Base-by-base conservation (phyloP, 2,329 filamentous ascomycete genomes). In the Didymella exigua region DNA sequence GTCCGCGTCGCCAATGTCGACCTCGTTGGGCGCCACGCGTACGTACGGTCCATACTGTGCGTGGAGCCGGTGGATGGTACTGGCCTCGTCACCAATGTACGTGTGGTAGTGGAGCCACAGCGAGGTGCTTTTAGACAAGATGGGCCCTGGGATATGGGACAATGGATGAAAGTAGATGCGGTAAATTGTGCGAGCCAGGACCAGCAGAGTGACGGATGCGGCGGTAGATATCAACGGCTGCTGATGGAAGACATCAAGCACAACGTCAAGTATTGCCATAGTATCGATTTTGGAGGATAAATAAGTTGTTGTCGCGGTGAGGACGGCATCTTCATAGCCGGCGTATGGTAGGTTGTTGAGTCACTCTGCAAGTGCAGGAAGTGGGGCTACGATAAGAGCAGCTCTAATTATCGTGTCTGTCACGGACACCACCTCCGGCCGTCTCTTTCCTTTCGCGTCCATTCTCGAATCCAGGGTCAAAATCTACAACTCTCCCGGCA, bases 91-190 rank as follows among this genome's bases (percentile, higher is more conserved):
- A 16, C 68, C 69, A 29, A 67, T 40, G n/a, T 71, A 69, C 23
- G 67, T 59, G 38, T 69, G 65, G 24, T 69, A 68, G 38, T 69
- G 42, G 10, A 71, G 65, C 62, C 68, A 72, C 19, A 69, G 45
- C 1, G 63, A 63, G 1, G 65, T 65, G 2, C 59, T 18, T 27
- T 62, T 69, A n/a, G 68, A 49, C 1, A 66, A 16, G 0, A 65
- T 9, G 2, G 67, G 67, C 0, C 69, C 69, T 1, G 68, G 65
- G 5, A 71, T 63, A 18, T 62, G 54, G 3, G 63, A 43, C 3
- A 67, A 58, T 1, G 66, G 66, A 37, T 70, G 68, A 10, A 68
- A 45, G 43, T 58, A 64, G 38, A 66, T 11, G 23, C 67, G 64
- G 42, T 67, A 66, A n/a, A 69, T 18, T 1, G 58, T 56, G 7